These are phyloP conservation scores for Moricandia moricandioides DNA, from an alignment of 345 rosid species.

Conservation along the genomic window DNA sequence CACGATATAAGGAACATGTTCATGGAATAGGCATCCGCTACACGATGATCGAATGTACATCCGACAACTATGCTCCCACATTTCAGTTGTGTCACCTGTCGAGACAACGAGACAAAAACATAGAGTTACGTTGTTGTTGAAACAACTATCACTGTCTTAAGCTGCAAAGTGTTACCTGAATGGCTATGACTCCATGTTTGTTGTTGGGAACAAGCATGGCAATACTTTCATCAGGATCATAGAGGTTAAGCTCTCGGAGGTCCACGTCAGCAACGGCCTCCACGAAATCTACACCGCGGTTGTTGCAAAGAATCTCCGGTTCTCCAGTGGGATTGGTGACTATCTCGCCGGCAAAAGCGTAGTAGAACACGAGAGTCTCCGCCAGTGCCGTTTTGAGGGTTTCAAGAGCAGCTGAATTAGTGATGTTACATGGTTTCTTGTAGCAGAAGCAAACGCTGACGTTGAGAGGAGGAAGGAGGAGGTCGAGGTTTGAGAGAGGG, in stretches of 20 bases:
- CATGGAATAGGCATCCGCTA: slow-evolving; percentile 68
- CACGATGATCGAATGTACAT: slow-evolving; percentile 74
- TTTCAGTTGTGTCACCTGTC: slow-evolving; percentile 57
- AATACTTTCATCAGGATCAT: slow-evolving; percentile 62
- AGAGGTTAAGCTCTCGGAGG: slow-evolving; percentile 52
- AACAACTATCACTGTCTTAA: no score
- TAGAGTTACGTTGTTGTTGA: slow-evolving; percentile 1
- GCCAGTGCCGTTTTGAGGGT: slow-evolving; percentile 60
- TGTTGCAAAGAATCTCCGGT: slow-evolving; percentile 82
- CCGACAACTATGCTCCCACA: slow-evolving; percentile 69
- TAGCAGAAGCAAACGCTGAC: slow-evolving; percentile 70
- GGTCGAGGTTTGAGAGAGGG: slow-evolving; percentile 81
- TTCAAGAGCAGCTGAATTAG: slow-evolving; percentile 26
- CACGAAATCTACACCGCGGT: slow-evolving; percentile 70
- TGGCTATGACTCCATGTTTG: slow-evolving; percentile 57
- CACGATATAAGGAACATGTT: slow-evolving; percentile 73
- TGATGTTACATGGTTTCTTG: slow-evolving; percentile 29
- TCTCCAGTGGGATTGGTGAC: slow-evolving; percentile 55
- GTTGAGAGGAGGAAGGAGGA: slow-evolving; percentile 67
- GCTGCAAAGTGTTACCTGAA: no score
- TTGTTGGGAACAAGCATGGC: slow-evolving; percentile 62
- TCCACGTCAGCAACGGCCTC: slow-evolving; percentile 61
- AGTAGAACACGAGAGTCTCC: slow-evolving; percentile 62
- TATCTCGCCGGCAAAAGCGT: slow-evolving; percentile 69
- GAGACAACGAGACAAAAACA: neutral